Evolutionary conservation across 2,329 filamentous ascomycete species (phyloP).

Genomic region (Trichoderma sp.): DNA sequence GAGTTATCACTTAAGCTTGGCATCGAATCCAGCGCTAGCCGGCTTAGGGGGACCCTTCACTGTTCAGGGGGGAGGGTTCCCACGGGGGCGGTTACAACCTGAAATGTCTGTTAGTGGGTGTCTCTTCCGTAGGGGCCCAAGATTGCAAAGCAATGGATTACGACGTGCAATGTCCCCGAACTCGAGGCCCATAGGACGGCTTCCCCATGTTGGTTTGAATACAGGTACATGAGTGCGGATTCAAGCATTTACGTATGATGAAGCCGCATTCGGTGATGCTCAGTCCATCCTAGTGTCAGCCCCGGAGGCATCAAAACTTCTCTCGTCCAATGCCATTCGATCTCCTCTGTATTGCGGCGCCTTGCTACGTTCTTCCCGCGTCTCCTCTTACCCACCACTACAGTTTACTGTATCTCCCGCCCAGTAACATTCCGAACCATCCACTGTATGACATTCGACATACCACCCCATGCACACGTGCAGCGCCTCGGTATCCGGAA

Average conservation of each 20-base stretch:
- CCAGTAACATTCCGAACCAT: neutral
- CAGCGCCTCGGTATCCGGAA: constrained; percentile 20
- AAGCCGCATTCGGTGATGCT: no score
- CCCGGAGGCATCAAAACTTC: neutral
- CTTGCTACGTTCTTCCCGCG: no score
- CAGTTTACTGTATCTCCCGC: neutral
- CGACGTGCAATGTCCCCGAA: neutral
- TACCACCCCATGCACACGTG: constrained; percentile 16
- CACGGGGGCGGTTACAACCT: neutral
- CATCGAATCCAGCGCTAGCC: constrained; percentile 16
- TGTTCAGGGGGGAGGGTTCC: neutral
- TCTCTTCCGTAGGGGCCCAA: neutral
- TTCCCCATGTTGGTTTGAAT: no score
- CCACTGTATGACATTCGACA: neutral
- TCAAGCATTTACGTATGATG: no score
- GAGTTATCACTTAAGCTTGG: constrained; percentile 28
- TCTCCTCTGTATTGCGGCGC: no score
- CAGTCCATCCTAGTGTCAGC: no score
- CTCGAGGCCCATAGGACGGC: no score
- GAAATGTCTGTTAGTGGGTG: neutral
- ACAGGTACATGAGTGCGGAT: no score
- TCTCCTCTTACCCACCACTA: no score
- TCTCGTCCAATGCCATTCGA: neutral
- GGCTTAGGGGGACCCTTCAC: neutral
- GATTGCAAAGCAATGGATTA: neutral